phyloP scores from a whole-genome alignment of 2,329 filamentous ascomycete genomes.

The Fusarium coicis region DNA sequence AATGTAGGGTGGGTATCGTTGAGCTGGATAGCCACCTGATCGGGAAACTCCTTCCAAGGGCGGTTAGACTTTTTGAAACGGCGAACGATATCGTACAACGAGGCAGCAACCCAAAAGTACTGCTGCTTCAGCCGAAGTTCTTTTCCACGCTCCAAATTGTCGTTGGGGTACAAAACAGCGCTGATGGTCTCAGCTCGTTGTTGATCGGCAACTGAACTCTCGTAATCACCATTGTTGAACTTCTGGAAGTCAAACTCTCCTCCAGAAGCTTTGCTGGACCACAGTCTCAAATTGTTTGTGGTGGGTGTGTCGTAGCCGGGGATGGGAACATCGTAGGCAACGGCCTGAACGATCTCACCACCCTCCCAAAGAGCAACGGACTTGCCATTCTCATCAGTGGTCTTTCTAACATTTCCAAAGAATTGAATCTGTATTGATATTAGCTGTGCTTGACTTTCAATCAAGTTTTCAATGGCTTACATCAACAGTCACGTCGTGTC shows the following conservation, averaged over 20 bases:
- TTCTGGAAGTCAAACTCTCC: slow-evolving; percentile 99
- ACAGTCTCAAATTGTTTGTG: slow-evolving; percentile 95
- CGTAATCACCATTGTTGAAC: slow-evolving; percentile 98
- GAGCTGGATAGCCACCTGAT: slow-evolving; percentile 95
- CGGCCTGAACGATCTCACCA: slow-evolving; percentile 90
- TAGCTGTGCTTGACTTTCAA: slow-evolving; percentile 3
- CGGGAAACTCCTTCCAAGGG: slow-evolving; percentile 90
- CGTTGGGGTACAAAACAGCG: slow-evolving; percentile 95
- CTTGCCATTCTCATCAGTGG: slow-evolving; percentile 81
- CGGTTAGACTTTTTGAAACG: slow-evolving; percentile 98
- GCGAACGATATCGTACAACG: slow-evolving; percentile 93
- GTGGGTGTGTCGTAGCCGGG: slow-evolving; percentile 90
- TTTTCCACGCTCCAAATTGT: slow-evolving; percentile 95
- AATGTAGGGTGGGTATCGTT: slow-evolving; percentile 98
- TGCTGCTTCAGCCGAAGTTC: slow-evolving; percentile 98
- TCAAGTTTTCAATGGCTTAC: slow-evolving; percentile 53
- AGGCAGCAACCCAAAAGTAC: slow-evolving; percentile 99
- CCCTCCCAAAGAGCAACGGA: slow-evolving; percentile 84
- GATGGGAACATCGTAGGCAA: slow-evolving; percentile 92
- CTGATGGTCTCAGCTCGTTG: slow-evolving; percentile 99
- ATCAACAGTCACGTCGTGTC: slow-evolving; percentile 94
- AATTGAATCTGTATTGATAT: slow-evolving; percentile 78
- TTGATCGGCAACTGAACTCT: slow-evolving; percentile 97
- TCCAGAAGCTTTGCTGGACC: slow-evolving; percentile 96
- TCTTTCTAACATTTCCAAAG: slow-evolving; percentile 84